Percentiles rank a stretch among this genome's conserved stretches.
Conservation (phyloP, 768 basidiomycete species). For the Brasilioporus rufonigricans region DNA sequence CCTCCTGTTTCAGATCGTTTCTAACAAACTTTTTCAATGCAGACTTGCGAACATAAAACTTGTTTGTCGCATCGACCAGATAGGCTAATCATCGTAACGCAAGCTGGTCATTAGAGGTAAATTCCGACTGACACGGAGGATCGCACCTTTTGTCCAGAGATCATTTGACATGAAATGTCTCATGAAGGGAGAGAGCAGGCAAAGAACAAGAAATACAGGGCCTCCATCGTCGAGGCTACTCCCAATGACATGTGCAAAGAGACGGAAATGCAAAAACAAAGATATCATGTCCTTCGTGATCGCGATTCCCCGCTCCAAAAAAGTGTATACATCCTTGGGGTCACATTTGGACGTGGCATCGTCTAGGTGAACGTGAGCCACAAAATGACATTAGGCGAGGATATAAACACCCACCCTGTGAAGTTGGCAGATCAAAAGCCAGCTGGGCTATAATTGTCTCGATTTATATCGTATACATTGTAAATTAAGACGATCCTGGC, state of each 20-base stretch:
- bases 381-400: not conserved
- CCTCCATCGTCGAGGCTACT: constrained; percentile 17
- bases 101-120: not conserved
- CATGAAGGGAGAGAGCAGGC: constrained; percentile 13
- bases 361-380: constrained; percentile 6
- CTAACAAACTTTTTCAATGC: constrained; percentile 12
- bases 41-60: constrained; percentile 21
- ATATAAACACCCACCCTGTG: constrained; percentile 14
- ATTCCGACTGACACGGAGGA: not conserved
- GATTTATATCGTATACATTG: not conserved
- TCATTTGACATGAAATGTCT: not conserved
- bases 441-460: constrained; percentile 11
- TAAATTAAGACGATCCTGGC: not conserved
- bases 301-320: constrained; percentile 9
- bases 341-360: not conserved
- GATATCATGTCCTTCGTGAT: constrained; percentile 14
- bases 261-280: constrained; percentile 22
- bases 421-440: constrained; percentile 20
- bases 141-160: constrained; percentile 24
- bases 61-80: constrained; percentile 14
- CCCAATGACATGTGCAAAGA: constrained; percentile 19
- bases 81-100: constrained; percentile 11
- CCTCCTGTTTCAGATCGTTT: constrained; percentile 17
- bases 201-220: constrained; percentile 20
- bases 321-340: constrained; percentile 1